Evolutionary conservation across 805 yeast genomes (phyloP), one percentile per base, ranked within the genome.

Genomic region (Cyberlindnera maritima): DNA sequence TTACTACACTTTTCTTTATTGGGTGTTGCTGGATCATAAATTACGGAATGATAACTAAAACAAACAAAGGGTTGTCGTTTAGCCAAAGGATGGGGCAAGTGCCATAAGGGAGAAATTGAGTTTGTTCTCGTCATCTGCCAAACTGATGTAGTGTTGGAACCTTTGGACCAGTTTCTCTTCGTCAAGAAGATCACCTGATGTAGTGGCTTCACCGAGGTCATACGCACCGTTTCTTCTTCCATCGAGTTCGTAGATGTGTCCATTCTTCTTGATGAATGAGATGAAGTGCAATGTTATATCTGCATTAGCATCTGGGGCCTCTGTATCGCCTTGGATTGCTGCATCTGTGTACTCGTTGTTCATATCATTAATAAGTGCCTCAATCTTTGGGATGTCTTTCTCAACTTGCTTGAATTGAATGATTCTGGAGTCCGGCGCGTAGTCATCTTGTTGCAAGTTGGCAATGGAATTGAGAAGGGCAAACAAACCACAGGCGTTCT

Each of bases 401-500:
- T 37, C 37, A 5, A 32, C 42, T n/a, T 36, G 17, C 40, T 41
- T 55, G 43, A 59, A 53, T n/a, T 60, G 34, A 8, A 39, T n/a
- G 17, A 56, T 46, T 31, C 20, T 47, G 3, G 61, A 51, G 17
- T 44, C 43, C 13, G 38, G 34, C 14, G 47, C 45, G 41, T 50
- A 57, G 6, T 44, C 38, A 8, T 67, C 66, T 5, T 64, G 55
- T 11, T 63, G 65, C 39, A 75, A 65, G 36, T 72, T 72, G 6
- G 75, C 63, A 9, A 77, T 55, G 0, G 82, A 72, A 58, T 92
- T 97, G 19, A 92, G 68, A 39, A 94, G 64, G 0, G 96, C 98
- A 65, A 86, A 88, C 28, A 95, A 75, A 5, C 99, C 99, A 69
- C 99, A 92, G 0, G 96, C 95, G 62, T 92, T 92, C 52, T 78